These are phyloP conservation scores for Colletotrichum falcatum DNA, from an alignment of 2,329 filamentous ascomycete species.

Conservation along the genomic window DNA sequence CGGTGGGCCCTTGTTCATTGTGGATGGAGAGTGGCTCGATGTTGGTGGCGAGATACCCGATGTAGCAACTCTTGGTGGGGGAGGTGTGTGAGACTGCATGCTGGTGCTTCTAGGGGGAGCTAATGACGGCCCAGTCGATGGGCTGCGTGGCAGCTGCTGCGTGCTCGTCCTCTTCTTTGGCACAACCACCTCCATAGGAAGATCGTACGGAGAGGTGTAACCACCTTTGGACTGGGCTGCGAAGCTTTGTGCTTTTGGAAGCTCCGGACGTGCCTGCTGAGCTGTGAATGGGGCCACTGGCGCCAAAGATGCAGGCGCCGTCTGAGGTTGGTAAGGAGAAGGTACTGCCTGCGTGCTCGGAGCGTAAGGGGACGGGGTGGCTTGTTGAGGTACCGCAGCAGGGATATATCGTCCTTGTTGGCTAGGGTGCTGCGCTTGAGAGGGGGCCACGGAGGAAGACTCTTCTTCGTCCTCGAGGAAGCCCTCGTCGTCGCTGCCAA, in stretches of 20 bases:
- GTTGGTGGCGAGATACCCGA: slow-evolving; percentile 47
- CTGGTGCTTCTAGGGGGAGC: slow-evolving; percentile 73
- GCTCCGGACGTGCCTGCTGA: slow-evolving; percentile 55
- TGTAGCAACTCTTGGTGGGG: slow-evolving; percentile 22
- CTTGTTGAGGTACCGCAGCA: slow-evolving; percentile 11
- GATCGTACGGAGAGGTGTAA: slow-evolving; percentile 93
- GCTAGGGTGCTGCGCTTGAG: slow-evolving; percentile 18
- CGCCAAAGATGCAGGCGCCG: slow-evolving; percentile 31
- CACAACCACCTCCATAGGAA: slow-evolving; percentile 88
- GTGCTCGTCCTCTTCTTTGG: slow-evolving; percentile 74
- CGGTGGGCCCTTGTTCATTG: slow-evolving; percentile 51
- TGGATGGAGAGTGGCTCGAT: slow-evolving; percentile 51
- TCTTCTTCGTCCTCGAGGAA: slow-evolving; percentile 79
- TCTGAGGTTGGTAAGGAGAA: slow-evolving; percentile 44
- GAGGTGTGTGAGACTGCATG: slow-evolving; percentile 54
- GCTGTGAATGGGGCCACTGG: slow-evolving; percentile 42
- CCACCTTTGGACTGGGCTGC: slow-evolving; percentile 90
- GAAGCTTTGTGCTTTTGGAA: slow-evolving; percentile 81
- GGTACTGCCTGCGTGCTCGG: slow-evolving; percentile 44
- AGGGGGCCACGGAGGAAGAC: slow-evolving; percentile 18
- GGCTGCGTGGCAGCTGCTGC: slow-evolving; percentile 63
- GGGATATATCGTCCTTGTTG: slow-evolving; percentile 41
- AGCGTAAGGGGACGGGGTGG: slow-evolving; percentile 44
- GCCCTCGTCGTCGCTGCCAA: slow-evolving; percentile 87
- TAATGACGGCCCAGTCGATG: slow-evolving; percentile 50